Conservation (phyloP, 805 yeast species). For the Candida orba region DNA sequence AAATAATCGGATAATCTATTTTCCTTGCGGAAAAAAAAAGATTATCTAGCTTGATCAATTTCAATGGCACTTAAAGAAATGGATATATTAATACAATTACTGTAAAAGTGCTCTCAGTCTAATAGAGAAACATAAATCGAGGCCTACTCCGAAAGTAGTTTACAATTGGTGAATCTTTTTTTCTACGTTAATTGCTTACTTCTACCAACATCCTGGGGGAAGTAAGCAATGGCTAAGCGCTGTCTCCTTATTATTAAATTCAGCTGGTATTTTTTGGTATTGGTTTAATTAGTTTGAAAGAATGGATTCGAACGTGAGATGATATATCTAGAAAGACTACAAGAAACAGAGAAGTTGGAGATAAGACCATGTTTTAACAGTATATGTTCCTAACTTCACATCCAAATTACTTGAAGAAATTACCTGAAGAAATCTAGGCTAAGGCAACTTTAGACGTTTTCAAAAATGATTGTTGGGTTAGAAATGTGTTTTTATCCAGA, state of each 20-base stretch:
- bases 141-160: conserved; percentile 34
- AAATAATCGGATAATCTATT: too few species aligned
- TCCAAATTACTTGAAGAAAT: conserved; percentile 14
- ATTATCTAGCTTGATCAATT: too few species aligned
- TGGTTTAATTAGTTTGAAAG: conserved; percentile 26
- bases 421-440: conserved; percentile 15
- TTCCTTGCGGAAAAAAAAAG: too few species aligned
- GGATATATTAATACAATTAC: too few species aligned
- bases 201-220: conserved; percentile 12
- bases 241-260: conserved; percentile 39
- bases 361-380: conserved; percentile 19
- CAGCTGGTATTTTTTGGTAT: conserved; percentile 29
- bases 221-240: conserved; percentile 40
- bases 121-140: conserved; percentile 7
- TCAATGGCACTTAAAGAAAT: too few species aligned
- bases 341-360: conserved; percentile 11
- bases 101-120: background rate
- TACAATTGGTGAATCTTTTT: conserved; percentile 39
- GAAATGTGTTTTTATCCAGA: conserved; percentile 24
- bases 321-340: conserved; percentile 18
- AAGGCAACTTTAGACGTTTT: conserved; percentile 20
- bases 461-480: conserved; percentile 12
- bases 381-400: conserved; percentile 20
- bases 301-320: conserved; percentile 22
- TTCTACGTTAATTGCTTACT: conserved; percentile 36